Base-by-base conservation (phyloP, 768 basidiomycete genomes). In the Russula sp. region DNA sequence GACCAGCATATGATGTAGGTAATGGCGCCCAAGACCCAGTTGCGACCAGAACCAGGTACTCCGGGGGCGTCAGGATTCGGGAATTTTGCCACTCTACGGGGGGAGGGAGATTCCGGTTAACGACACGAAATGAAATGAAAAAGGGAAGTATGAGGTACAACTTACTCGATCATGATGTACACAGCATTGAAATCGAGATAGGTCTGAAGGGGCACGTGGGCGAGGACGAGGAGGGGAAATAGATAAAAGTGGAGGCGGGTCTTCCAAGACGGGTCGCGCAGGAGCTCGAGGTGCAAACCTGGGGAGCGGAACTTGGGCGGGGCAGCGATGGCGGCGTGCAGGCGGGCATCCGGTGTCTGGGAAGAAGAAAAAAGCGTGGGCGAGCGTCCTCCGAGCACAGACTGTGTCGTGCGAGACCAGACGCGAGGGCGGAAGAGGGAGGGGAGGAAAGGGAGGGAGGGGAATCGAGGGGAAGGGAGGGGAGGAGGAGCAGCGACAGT, bases 161-260 rank as follows among this genome's bases (percentile, higher is more conserved):
- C 92, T 76, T 70, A 93, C 91, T 92, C 84, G 45, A 93, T 70
- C 67, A 94, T 72, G 67, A 93, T 84, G 75, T 85, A 95, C 66
- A 87, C 84, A 67, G 86, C 84, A 72, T 94, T 93, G 72, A 93
- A 92, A 70, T 96, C 93, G 71, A 95, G 85, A 70, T 88, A 94
- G 0, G 87, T 84, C 72, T 93, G 91, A 9, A 90, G 71, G 29
- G 84, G 83, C 43, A 91, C 74, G 69, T 90, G 86, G 20, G 82
- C 83, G 71, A 92, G 83, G 7, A 83, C 79, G 65, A 91, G 71
- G 16, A 91, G 43, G n/a, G 87, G 88, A 70, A 83, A 84, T 38
- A 87, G 69, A 69, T 82, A 85, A 73, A 83, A 92, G 72, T 85
- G 84, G 49, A 87, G 68, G 65, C 75, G 81, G 66, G 80, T 80